Evolutionary conservation across 2,329 filamentous ascomycete species (phyloP).

Genomic region (Plectosphaerella sp.): DNA sequence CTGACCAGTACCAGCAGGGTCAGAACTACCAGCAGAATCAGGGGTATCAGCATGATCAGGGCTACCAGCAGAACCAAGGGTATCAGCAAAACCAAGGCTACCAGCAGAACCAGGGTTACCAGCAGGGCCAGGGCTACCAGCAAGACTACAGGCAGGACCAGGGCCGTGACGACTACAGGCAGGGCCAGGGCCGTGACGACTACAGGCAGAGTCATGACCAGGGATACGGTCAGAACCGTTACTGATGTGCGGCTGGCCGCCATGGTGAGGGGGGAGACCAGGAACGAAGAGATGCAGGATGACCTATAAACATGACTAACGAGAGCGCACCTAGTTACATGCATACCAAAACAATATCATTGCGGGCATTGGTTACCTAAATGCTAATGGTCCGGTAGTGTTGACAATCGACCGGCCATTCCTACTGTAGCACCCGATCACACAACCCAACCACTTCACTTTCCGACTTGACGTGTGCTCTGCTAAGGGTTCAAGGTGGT

Average conservation of each 20-base stretch:
- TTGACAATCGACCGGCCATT: too few relatives aligned
- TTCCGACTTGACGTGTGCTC: too few relatives aligned
- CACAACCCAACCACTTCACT: too few relatives aligned
- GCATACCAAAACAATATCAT: too few relatives aligned
- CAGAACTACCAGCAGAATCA: slow-evolving; percentile 10
- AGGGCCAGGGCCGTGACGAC: slow-evolving; percentile 11
- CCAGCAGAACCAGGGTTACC: slow-evolving; percentile 15
- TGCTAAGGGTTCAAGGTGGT: too few relatives aligned
- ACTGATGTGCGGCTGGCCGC: slow-evolving; percentile 11
- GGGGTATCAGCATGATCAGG: slow-evolving; percentile 11
- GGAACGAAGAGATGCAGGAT: too few relatives aligned
- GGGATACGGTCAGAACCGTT: slow-evolving; percentile 20
- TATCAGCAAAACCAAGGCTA: slow-evolving; percentile 9
- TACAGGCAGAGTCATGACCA: slow-evolving; percentile 13
- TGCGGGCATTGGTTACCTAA: too few relatives aligned
- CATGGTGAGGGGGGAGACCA: too few relatives aligned
- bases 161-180: slow-evolving; percentile 11
- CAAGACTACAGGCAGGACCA: slow-evolving; percentile 12
- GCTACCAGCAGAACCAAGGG: slow-evolving; percentile 8
- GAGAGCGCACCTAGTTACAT: too few relatives aligned
- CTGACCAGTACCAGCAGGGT: slow-evolving; percentile 7
- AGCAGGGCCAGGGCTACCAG: slow-evolving; percentile 13
- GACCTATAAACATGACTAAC: too few relatives aligned
- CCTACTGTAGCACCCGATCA: too few relatives aligned
- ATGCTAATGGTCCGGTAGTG: too few relatives aligned